Evolutionary conservation across 257 asterid genomes (phyloP), one percentile per base, ranked within the genome.

Genomic region (Nemophila menziesii): DNA sequence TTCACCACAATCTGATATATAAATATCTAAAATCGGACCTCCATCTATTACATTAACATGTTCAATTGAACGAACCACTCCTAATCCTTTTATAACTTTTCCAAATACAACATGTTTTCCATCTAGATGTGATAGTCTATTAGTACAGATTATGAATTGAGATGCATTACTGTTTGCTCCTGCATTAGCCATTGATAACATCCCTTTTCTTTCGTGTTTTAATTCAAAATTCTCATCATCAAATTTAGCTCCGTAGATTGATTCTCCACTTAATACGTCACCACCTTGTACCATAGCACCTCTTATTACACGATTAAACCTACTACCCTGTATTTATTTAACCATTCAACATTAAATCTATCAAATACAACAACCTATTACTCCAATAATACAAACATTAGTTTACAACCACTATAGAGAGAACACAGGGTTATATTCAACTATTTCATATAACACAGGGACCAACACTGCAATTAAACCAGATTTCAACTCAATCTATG

Each of bases 51-150:
- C 63, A 4, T 55, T 41, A 21, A 61, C 66, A 66, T 56, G 66
- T 64, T 83, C 94, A 55, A 83, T 63, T 16, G 73, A 50, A 43
- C 94, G 92, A 43, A 83, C 58, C 55, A 73, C 66, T 16, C 80
- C 82, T 51, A 83, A 61, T 46, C 94, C 94, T 66, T 61, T 79
- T 40, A 74, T 56, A 39, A 79, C 77, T 60, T 70, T 70, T 13
- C 94, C 92, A 61, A 83, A 83, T 39, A 83, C 94, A 43, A 83
- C 92, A 37, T 77, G 71, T 33, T 83, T 71, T 48, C 89, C 92
- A 69, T 83, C 85, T 2, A 76, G 48, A 45, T 53, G 52, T 41
- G 71, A 38, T 22, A 59, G 18, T 39, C 57, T 66, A n/a, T 67
- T 54, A n/a, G 46, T 56, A 11, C 67, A 51, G 44, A 68, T 55